A percentile compares a stretch with the other conserved stretches of the same genome.
phyloP scores from a whole-genome alignment of 192 early-diverging fungal species.

The Pilaira anomala region DNA sequence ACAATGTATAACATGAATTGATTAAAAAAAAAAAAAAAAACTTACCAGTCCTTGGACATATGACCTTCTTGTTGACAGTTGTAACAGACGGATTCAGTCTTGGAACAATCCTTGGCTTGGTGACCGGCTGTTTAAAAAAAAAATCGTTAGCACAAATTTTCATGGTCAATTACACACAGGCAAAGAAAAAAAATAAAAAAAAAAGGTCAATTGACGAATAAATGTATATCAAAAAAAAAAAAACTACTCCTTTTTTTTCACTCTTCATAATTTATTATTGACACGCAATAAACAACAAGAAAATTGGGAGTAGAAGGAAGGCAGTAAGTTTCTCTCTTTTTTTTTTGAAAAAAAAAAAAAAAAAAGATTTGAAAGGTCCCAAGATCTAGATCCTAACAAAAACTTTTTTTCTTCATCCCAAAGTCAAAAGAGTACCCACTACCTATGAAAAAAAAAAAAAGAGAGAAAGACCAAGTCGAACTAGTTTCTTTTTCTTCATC shows the following conservation, averaged over 20 bases:
- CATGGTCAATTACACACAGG: conserved; percentile 14
- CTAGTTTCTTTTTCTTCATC: no score
- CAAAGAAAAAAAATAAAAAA: conserved; percentile 11
- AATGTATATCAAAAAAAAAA: no score
- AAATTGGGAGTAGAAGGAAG: neutral
- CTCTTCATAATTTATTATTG: conserved; percentile 5
- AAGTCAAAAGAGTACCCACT: no score
- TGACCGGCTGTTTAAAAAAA: conserved; percentile 43
- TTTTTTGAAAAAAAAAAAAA: neutral
- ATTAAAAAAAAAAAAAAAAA: neutral
- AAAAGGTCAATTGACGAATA: no score
- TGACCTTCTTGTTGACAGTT: conserved; percentile 50
- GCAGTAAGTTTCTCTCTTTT: neutral
- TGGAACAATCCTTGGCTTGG: conserved; percentile 50
- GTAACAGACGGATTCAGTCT: conserved; percentile 50
- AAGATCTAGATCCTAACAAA: no score
- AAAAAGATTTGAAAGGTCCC: no score
- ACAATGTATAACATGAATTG: neutral
- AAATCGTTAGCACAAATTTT: no score
- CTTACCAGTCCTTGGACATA: conserved; percentile 41
- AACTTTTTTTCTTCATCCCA: conserved; percentile 1
- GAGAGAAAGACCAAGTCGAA: no score
- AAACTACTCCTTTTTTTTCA: conserved; percentile 1
- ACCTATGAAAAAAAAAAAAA: no score
- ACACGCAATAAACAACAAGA: neutral